Conservation (phyloP, 176 grass and related monocot genomes). For the Aegilops tauschii region DNA sequence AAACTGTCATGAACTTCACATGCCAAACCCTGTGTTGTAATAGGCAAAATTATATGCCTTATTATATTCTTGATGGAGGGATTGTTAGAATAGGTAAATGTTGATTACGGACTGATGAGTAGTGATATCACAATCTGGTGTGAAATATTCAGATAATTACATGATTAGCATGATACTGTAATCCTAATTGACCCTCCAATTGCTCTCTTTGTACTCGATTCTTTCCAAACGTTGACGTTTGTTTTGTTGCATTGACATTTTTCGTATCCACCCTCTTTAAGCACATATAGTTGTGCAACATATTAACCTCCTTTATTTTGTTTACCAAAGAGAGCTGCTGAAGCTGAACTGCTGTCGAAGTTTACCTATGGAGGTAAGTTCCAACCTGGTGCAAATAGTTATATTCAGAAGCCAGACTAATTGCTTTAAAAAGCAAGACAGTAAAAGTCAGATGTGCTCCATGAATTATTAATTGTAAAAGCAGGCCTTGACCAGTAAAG, state of each 20-base stretch:
- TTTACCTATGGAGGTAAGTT: slow-evolving; percentile 85
- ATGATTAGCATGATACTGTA: neutral
- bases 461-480: neutral
- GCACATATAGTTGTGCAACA: neutral
- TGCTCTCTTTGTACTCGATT: neutral
- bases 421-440: neutral
- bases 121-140: neutral
- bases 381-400: neutral
- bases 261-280: neutral
- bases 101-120: neutral
- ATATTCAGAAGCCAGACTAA: neutral
- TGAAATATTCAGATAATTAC: neutral
- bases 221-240: neutral
- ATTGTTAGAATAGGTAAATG: neutral
- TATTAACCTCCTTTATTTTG: slow-evolving; percentile 12
- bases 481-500: neutral
- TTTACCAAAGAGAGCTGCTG: slow-evolving; percentile 74
- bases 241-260: neutral
- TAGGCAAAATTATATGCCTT: neutral
- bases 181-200: neutral
- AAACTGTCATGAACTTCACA: neutral
- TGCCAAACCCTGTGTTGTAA: neutral
- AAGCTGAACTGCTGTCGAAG: slow-evolving; percentile 79
- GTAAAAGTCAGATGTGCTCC: neutral
- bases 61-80: neutral